These are phyloP conservation scores for Phialocephala subalpina DNA, from an alignment of 2,329 filamentous ascomycete genomes.

Conservation along the genomic window DNA sequence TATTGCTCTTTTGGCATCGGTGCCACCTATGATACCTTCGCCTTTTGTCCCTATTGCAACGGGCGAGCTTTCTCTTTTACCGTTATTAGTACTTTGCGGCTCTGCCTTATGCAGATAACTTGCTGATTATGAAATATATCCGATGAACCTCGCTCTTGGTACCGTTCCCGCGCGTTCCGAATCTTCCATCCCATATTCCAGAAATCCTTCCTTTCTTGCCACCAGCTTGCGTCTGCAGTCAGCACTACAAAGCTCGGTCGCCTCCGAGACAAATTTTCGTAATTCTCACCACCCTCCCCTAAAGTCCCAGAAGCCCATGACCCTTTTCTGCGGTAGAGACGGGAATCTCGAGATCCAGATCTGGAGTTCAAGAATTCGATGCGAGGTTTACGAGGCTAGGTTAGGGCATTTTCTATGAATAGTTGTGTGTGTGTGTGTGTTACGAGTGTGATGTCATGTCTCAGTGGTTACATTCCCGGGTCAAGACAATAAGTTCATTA, in stretches of 20 bases:
- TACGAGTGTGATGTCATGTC: constrained; percentile 5
- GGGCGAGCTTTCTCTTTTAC: constrained; percentile 4
- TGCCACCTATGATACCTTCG: constrained; percentile 33
- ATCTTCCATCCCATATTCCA: neutral
- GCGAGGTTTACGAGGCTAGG: neutral
- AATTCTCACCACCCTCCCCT: neutral
- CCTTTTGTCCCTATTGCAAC: constrained; percentile 18
- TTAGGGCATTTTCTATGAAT: neutral
- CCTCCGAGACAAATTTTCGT: neutral
- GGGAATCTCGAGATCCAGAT: neutral
- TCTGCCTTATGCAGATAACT: constrained; percentile 17
- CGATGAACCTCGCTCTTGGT: constrained; percentile 1
- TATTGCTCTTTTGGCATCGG: constrained; percentile 15
- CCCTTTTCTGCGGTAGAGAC: neutral
- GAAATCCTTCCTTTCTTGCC: neutral
- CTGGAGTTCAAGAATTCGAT: neutral
- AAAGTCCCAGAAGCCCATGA: neutral
- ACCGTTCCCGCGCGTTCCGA: neutral
- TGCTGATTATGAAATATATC: constrained; percentile 20
- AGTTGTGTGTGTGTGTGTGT: neutral
- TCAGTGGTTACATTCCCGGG: neutral
- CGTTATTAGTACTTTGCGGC: neutral
- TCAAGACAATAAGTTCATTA: neutral
- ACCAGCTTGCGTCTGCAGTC: neutral
- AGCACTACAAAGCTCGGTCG: neutral